Evolutionary conservation across 2,329 filamentous ascomycete genomes (phyloP).

Genomic region (Alternaria postmessia): DNA sequence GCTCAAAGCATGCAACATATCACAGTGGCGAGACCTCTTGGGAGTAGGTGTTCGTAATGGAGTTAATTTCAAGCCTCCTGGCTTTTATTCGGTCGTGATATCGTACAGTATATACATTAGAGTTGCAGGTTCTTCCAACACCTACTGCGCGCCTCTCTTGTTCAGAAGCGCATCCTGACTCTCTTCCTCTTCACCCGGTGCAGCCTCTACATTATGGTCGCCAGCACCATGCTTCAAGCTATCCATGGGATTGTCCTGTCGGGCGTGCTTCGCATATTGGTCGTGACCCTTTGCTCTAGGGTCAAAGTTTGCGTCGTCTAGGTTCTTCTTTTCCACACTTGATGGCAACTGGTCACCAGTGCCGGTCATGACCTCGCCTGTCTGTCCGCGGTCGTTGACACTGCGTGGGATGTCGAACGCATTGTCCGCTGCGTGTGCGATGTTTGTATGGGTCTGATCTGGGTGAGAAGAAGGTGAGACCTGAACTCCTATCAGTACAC

Average conservation of each 20-base stretch:
- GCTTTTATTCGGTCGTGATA: background rate
- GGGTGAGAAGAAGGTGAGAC: too few relatives aligned
- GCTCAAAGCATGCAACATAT: background rate
- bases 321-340: conserved; percentile 43
- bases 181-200: background rate
- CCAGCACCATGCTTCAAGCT: conserved; percentile 23
- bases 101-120: background rate
- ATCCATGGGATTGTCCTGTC: conserved; percentile 18
- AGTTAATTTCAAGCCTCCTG: background rate
- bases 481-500: too few relatives aligned
- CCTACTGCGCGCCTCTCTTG: conserved; percentile 34
- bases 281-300: conserved; percentile 35
- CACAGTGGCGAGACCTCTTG: background rate
- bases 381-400: conserved; percentile 42
- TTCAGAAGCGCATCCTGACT: conserved; percentile 33
- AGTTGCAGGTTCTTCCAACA: background rate
- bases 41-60: background rate
- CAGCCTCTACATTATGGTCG: conserved; percentile 31
- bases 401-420: conserved; percentile 31
- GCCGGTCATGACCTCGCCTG: conserved; percentile 47
- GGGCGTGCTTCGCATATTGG: conserved; percentile 32
- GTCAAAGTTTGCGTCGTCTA: conserved; percentile 34
- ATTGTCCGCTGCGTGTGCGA: too few relatives aligned
- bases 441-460: too few relatives aligned
- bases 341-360: conserved; percentile 43